Percentiles rank a stretch among this genome's conserved stretches.
These are phyloP conservation scores for Vaccinium macrocarpon DNA, from an alignment of 148 eudicot genomes.

Conservation along the genomic window DNA sequence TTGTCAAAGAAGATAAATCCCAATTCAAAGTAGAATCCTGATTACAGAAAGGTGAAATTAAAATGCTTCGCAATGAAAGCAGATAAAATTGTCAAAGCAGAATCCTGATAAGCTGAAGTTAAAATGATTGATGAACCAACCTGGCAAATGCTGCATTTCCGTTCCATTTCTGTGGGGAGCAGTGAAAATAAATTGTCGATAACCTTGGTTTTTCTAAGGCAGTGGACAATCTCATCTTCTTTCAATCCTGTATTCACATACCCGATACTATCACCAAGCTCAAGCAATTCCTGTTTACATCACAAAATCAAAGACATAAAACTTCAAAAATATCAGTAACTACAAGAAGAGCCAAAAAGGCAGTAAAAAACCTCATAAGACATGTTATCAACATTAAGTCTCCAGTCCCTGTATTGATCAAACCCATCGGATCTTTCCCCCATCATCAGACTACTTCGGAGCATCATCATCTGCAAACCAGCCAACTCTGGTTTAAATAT, in stretches of 20 bases:
- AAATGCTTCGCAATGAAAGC: background rate
- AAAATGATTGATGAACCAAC: conserved; percentile 28
- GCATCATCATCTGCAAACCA: conserved; percentile 65
- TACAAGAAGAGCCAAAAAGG: background rate
- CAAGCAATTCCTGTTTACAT: conserved; percentile 66
- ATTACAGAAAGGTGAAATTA: background rate
- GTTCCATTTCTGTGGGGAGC: conserved; percentile 35
- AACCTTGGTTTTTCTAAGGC: conserved; percentile 62
- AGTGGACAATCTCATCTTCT: conserved; percentile 71
- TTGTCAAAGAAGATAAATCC: background rate
- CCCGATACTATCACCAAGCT: conserved; percentile 90
- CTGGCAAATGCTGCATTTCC: conserved; percentile 87
- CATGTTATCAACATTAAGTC: conserved; percentile 89
- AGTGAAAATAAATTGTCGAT: conserved; percentile 32
- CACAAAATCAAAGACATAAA: conserved; percentile 1
- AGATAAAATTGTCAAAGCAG: background rate
- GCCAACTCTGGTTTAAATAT: background rate
- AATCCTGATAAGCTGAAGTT: background rate
- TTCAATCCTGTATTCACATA: conserved; percentile 78
- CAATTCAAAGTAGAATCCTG: background rate
- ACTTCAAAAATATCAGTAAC: background rate
- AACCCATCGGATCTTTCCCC: conserved; percentile 59
- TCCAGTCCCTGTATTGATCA: conserved; percentile 64
- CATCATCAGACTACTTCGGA: conserved; percentile 62
- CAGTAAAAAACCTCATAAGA: conserved; percentile 60